Base-by-base conservation (phyloP, 768 basidiomycete species). In the Podaxis mareebaensis region DNA sequence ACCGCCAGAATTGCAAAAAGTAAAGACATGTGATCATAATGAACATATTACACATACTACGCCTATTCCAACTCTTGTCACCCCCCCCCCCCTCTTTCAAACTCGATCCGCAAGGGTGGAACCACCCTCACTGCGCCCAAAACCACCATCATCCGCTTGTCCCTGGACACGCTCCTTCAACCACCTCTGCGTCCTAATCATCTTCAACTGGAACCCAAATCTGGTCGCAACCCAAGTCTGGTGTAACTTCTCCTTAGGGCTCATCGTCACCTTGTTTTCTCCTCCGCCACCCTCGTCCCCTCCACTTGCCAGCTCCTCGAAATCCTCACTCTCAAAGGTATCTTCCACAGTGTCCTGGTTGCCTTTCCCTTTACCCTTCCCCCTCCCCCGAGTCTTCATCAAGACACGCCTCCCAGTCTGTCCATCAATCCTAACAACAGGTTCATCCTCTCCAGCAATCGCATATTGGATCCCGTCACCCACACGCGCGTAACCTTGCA, bases 181-280 rank as follows among this genome's bases (percentile, higher is more conserved):
- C 61, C 61, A 62, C 17, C 61, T 24, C 20, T 62, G 53, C 26
- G 61, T 38, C 28, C 61, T 44, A n/a, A 56, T 62, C 20, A 48
- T n/a, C 17, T 46, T 54, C 22, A 62, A 36, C 10, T 52, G 61
- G 12, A 42, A 15, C 20, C 28, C 30, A 46, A 62, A 62, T 13
- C 26, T 46, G 12, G 53, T 62, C 1, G 24, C 53, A 7, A 55
- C 33, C 53, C 61, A 62, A 4, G 42, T 36, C n/a, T 24, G 15
- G 28, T 39, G 30, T 7, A 56, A 10, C 33, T 15, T 62, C 26
- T 55, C 33, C n/a, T 62, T 62, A 2, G 60, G 42, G n/a, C 36
- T 39, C 33, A 13, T 46, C 48, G n/a, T 17, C 11, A 10, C 30
- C 44, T 4, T 48, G 11, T 22, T 22, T 38, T 7, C 17, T 22